Conservation (phyloP, 75 land plant species). For the Selaginella moellendorffii region DNA sequence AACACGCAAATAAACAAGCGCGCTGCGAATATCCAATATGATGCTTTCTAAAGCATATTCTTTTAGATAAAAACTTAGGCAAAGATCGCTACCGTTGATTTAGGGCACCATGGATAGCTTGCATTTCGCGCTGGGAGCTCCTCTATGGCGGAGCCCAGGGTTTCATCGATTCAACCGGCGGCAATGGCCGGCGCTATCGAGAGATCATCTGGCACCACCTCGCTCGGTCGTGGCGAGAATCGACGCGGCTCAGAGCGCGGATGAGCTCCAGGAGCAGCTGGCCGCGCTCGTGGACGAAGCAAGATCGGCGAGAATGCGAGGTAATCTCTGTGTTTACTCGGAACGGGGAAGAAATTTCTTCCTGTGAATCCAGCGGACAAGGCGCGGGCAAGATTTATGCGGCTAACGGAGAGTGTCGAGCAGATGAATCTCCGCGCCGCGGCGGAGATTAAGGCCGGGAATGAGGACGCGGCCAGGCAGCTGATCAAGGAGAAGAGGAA, state of each 20-base stretch:
- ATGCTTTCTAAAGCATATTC: no score
- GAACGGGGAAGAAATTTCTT: not conserved
- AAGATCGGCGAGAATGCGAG: conserved; percentile 32
- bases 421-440: conserved; percentile 53
- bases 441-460: conserved; percentile 36
- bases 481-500: conserved; percentile 67
- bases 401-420: conserved; percentile 70
- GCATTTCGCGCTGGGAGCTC: no score
- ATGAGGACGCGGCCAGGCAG: conserved; percentile 55
- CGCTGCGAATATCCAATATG: no score
- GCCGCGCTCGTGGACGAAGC: conserved; percentile 53
- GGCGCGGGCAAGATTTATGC: conserved; percentile 60
- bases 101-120: no score
- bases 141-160: no score
- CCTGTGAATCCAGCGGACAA: conserved; percentile 41
- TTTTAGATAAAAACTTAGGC: no score
- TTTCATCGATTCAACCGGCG: no score
- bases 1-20: no score
- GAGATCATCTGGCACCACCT: no score
- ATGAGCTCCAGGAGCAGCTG: conserved; percentile 36
- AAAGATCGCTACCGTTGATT: no score
- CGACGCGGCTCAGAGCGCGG: conserved; percentile 9
- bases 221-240: not conserved
- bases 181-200: no score
- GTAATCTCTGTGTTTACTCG: conserved; percentile 15